These are phyloP conservation scores for Chloris gayana DNA, from an alignment of 176 grass and related monocot species.

Conservation along the genomic window DNA sequence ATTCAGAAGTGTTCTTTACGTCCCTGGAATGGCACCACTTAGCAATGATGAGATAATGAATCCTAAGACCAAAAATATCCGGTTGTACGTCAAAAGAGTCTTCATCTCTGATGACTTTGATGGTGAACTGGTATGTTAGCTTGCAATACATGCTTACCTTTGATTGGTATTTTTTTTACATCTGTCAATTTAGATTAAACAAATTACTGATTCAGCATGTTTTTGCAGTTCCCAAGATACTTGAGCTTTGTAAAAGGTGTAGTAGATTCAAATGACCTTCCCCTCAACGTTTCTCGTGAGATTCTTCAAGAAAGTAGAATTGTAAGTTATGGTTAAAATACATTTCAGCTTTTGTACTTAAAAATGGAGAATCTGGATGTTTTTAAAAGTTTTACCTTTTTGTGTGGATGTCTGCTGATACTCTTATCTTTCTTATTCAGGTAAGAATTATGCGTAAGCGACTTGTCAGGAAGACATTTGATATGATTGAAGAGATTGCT, in stretches of 20 bases:
- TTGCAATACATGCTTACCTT: not conserved
- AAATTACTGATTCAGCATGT: conserved; percentile 19
- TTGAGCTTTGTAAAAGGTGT: conserved; percentile 91
- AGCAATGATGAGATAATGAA: conserved; percentile 82
- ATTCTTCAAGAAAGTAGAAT: conserved; percentile 94
- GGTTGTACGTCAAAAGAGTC: conserved; percentile 73
- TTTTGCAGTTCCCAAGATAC: conserved; percentile 77
- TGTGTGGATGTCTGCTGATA: not conserved
- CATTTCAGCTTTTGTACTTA: not conserved
- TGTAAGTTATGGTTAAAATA: conserved; percentile 52
- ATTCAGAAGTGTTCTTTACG: conserved; percentile 79
- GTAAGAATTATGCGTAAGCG: conserved; percentile 91
- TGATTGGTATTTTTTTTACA: not conserved
- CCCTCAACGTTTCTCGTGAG: conserved; percentile 86
- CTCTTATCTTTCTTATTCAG: conserved; percentile 40
- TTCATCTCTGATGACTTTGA: conserved; percentile 90
- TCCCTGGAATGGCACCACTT: conserved; percentile 81
- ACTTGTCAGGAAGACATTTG: conserved; percentile 92
- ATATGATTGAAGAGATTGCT: conserved; percentile 89
- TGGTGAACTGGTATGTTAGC: conserved; percentile 65
- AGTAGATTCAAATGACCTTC: conserved; percentile 82
- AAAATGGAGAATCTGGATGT: not conserved
- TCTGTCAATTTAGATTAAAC: not conserved
- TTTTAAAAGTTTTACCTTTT: not conserved
- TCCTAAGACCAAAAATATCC: conserved; percentile 79